Base-by-base conservation (phyloP, 768 basidiomycete genomes). In the Serendipita vermifera region DNA sequence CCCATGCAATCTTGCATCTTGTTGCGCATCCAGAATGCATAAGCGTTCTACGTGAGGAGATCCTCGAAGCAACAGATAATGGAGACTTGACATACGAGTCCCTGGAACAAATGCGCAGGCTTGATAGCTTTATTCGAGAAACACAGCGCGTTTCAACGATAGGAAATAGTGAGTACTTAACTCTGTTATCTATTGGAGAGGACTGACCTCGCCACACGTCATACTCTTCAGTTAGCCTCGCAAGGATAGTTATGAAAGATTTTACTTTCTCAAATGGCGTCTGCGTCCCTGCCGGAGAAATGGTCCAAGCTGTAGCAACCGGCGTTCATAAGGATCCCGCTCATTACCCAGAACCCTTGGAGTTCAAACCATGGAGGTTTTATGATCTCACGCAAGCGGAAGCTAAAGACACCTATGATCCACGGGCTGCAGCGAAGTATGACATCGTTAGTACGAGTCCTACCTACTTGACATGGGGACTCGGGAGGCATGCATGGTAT, bases 1-100 rank as follows among this genome's bases (percentile, higher is more conserved):
- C 66, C 0, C 67, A 70, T 22, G 69, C 68, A 0, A 58, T 76
- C 0, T 69, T 65, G 38, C 57, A 66, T 46, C 66, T 76, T 3
- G 72, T 70, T 3, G 64, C 69, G 0, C 55, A 68, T 24, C 70
- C 73, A 3, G 27, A 48, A 22, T 57, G 51, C 31, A 27, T 26
- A 15, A 17, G 15, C 20, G 41, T 32, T 13, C 33, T 57, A 38
- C 41, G 41, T 7, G 43, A 57, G 35, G 56, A 57, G 39, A 38
- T 57, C 20, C 27, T 35, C 14, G 20, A 7, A 1, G n/a, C 22
- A 5, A 48, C 15, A 3, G 33, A 29, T 13, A 33, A 57, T 24
- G 20, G 41, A n/a, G 35, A 31, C n/a, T 33, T 43, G 31, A 33
- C 56, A 32, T 48, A 20, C 33, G 43, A 33, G 5, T 20, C 56